Conservation (phyloP, 441 rosid genomes). For the Corymbia calophylla region DNA sequence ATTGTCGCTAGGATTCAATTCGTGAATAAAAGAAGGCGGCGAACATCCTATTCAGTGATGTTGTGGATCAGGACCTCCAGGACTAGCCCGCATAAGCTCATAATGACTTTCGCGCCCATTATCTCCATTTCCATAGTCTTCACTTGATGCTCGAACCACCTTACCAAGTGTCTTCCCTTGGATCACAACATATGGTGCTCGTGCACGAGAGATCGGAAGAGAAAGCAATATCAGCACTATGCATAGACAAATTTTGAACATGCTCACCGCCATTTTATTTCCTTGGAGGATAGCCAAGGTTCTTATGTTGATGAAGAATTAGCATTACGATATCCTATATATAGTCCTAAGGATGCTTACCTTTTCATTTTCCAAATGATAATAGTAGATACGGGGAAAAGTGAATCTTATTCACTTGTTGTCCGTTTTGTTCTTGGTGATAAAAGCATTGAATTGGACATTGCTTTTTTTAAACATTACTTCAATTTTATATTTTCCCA, state of each 20-base stretch:
- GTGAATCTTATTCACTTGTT: not conserved
- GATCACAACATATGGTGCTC: not conserved
- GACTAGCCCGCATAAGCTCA: conserved; percentile 19
- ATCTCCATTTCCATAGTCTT: not conserved
- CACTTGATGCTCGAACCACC: not conserved
- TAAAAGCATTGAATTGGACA: not conserved
- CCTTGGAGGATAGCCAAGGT: not conserved
- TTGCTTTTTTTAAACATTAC: too few species aligned
- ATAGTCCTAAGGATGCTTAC: not conserved
- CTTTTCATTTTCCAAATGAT: not conserved
- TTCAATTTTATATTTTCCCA: too few species aligned
- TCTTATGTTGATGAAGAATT: not conserved
- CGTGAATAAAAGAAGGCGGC: not conserved
- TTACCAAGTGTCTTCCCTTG: not conserved
- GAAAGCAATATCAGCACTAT: not conserved
- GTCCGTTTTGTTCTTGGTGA: not conserved
- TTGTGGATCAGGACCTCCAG: conserved; percentile 40
- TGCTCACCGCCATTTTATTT: not conserved
- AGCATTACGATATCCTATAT: not conserved
- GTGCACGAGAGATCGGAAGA: not conserved
- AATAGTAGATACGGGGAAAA: not conserved
- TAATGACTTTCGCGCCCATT: not conserved
- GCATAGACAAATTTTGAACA: not conserved
- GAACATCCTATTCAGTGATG: conserved; percentile 15
- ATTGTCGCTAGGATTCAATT: not conserved